A percentile compares a stretch with the other conserved stretches of the same genome.
These are phyloP conservation scores for Pelargonium myrrhifolium DNA, from an alignment of 441 rosid genomes.

Conservation along the genomic window DNA sequence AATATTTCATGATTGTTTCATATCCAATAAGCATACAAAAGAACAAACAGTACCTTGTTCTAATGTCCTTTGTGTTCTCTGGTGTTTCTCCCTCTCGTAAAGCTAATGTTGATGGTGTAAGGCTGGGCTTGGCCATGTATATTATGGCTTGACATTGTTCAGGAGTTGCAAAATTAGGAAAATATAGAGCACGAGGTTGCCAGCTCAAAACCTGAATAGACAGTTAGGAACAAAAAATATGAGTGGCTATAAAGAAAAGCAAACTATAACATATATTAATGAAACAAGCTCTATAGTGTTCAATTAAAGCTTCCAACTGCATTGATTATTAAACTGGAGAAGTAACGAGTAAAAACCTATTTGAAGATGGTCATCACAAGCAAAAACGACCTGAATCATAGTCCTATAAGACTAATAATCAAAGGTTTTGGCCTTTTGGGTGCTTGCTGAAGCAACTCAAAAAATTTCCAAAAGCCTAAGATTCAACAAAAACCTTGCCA, in stretches of 20 bases:
- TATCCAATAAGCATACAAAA: not conserved
- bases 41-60: slow-evolving; percentile 53
- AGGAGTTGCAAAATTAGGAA: slow-evolving; percentile 45
- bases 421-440: not conserved
- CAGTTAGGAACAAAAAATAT: slow-evolving; percentile 1
- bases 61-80: slow-evolving; percentile 33
- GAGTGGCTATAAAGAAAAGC: not conserved
- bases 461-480: not conserved
- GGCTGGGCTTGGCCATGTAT: slow-evolving; percentile 37
- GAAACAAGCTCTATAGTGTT: not conserved
- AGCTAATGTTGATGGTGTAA: slow-evolving; percentile 51
- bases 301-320: not conserved
- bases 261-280: not conserved
- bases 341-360: not conserved
- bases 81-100: slow-evolving; percentile 46
- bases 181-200: slow-evolving; percentile 55
- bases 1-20: not conserved
- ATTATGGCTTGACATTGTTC: slow-evolving; percentile 51
- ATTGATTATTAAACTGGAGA: not conserved
- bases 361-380: not conserved
- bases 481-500: not conserved
- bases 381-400: slow-evolving; percentile 1
- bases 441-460: not conserved
- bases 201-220: slow-evolving; percentile 57
- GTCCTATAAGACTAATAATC: not conserved